phyloP scores from a whole-genome alignment of 345 rosid species.

The Balakata baccata region DNA sequence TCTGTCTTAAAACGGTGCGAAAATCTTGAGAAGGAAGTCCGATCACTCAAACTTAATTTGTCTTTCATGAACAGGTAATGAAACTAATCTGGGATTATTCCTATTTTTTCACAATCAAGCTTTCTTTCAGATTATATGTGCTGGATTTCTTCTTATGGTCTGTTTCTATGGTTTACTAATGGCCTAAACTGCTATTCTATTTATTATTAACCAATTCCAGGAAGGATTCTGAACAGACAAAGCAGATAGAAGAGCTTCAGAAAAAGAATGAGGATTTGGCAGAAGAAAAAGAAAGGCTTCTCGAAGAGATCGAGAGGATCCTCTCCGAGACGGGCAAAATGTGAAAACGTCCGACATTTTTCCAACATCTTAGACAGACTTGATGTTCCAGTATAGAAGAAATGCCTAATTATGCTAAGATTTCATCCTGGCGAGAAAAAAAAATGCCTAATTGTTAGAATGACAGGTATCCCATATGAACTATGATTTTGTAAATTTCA shows the following conservation, averaged over 20 bases:
- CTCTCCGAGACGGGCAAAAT: slow-evolving; percentile 38
- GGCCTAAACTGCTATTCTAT: not conserved
- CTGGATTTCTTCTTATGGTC: not conserved
- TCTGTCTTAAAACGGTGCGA: slow-evolving; percentile 57
- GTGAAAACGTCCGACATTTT: slow-evolving; percentile 13
- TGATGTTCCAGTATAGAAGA: not conserved
- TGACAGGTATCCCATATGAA: not conserved
- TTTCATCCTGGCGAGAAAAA: not conserved
- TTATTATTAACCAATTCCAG: slow-evolving; percentile 25
- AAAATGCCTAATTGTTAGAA: not conserved
- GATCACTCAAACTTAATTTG: slow-evolving; percentile 68
- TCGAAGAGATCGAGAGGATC: slow-evolving; percentile 64
- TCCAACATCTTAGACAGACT: not conserved
- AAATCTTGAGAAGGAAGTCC: slow-evolving; percentile 73
- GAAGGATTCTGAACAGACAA: slow-evolving; percentile 76
- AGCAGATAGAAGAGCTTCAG: slow-evolving; percentile 73
- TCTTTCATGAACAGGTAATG: slow-evolving; percentile 70
- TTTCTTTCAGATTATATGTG: not conserved
- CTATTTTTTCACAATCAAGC: not conserved
- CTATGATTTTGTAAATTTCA: not conserved
- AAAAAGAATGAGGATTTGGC: slow-evolving; percentile 54
- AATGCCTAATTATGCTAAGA: too few relatives aligned
- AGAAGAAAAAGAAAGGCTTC: slow-evolving; percentile 65
- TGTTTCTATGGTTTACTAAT: not conserved
- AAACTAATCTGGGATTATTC: not conserved